Base-by-base conservation (phyloP, 805 yeast genomes). In the Saccharomycopsis amapae region DNA sequence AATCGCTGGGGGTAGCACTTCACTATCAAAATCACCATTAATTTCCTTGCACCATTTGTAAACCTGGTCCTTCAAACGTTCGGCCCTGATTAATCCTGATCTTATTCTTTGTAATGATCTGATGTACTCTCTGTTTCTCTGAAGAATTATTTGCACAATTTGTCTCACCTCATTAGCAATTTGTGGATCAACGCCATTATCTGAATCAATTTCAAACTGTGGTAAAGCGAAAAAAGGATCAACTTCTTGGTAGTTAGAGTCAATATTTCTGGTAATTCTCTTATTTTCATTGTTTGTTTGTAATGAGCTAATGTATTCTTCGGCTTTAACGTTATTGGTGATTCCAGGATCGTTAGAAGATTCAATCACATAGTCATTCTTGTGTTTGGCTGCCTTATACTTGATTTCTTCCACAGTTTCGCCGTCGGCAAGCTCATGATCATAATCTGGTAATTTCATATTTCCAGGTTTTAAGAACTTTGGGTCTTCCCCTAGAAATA, bases 401-500 rank as follows among this genome's bases (percentile, higher is more conserved):
- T 46, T 38, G 13, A 30, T 31, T 36, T 51, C 40, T 17, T 38
- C 44, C 38, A 32, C 40, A 20, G 41, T 32, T 42, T 51, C 53
- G 22, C 51, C 47, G 25, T 53, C 54, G 23, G 42, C 49, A 38
- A 81, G 61, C 26, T 79, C 76, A 56, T 82, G 88, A 56, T 85
- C 85, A 57, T 85, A 85, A 23, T 64, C 69, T 1, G 87, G 82
- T 28, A 88, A 67, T 20, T 78, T 75, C 62, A 89, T 61, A 40
- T 77, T 75, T 19, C 75, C 77, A 30, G 85, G 85, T 18, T 78
- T 66, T 33, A 82, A 63, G 45, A 78, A 78, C 37, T 69, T 69
- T 53, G 94, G 84, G 59, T 86, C 90, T 58, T 90, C 97, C 3
- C 97, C 96, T 41, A 90, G 68, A 54, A 90, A 78, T 1, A 84